phyloP scores from a whole-genome alignment of 257 asterid species.

The Solanum piurae region DNA sequence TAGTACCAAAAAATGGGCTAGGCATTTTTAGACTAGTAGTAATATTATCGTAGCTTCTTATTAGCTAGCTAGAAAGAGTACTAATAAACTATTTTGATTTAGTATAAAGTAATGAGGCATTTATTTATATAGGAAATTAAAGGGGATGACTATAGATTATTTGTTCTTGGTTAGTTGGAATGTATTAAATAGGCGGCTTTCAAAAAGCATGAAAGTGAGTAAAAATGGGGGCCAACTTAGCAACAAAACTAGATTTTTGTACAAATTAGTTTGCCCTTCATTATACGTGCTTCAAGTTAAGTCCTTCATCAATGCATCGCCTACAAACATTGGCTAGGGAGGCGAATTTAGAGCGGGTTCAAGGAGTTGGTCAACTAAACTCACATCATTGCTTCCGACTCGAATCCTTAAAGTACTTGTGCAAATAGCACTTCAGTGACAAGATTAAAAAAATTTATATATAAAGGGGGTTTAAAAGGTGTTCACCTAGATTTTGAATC shows the following conservation, averaged over 20 bases:
- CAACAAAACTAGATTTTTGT: background rate
- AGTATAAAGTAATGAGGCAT: background rate
- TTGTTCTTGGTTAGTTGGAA: background rate
- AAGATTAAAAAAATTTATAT: too few relatives aligned
- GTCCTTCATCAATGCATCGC: background rate
- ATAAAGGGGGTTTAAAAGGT: too few relatives aligned
- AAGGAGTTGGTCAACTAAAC: background rate
- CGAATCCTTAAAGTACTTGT: background rate
- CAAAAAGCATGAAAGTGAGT: slow-evolving; percentile 6
- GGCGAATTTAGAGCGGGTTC: background rate
- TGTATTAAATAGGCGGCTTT: slow-evolving; percentile 2
- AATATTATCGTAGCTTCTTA: background rate
- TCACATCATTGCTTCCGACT: background rate
- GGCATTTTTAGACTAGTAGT: background rate
- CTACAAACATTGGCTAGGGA: background rate
- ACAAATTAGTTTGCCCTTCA: background rate
- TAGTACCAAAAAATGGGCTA: background rate
- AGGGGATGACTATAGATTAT: background rate
- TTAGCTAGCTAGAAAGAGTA: background rate
- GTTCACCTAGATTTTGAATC: too few relatives aligned
- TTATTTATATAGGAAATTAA: background rate
- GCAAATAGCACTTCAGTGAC: background rate
- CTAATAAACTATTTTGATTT: background rate
- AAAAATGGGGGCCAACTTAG: slow-evolving; percentile 15
- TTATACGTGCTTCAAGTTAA: background rate